A percentile compares a stretch with the other conserved stretches of the same genome.
These are phyloP conservation scores for Gonapodya sp. DNA, from an alignment of 192 early-diverging fungal species.

Conservation along the genomic window DNA sequence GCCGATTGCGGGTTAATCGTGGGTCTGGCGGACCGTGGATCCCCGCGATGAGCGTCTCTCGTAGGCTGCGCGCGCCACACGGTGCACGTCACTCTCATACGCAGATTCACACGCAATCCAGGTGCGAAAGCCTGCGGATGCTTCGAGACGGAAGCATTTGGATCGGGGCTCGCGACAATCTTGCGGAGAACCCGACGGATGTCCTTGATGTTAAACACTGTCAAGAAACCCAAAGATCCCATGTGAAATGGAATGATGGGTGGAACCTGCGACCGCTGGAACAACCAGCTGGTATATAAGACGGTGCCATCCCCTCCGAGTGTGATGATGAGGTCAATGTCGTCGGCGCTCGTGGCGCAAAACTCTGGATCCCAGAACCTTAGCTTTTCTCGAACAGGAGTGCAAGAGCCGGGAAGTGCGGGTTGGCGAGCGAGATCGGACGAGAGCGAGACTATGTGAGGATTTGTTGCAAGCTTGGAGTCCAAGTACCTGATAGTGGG, in stretches of 20 bases:
- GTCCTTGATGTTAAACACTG: constrained; percentile 68
- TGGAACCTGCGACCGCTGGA: constrained; percentile 68
- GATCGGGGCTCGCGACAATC: constrained; percentile 24
- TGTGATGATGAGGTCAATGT: constrained; percentile 85
- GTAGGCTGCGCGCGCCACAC: constrained; percentile 45
- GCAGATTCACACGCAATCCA: constrained; percentile 72
- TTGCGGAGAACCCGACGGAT: constrained; percentile 45
- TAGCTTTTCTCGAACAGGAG: constrained; percentile 29
- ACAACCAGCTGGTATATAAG: constrained; percentile 83
- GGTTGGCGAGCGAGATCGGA: neutral
- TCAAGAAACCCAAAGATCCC: constrained; percentile 91
- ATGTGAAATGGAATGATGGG: constrained; percentile 89
- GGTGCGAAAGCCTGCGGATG: constrained; percentile 15
- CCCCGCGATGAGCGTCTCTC: neutral
- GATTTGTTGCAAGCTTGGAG: neutral
- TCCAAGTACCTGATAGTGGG: neutral
- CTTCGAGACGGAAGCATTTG: constrained; percentile 4
- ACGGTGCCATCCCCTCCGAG: constrained; percentile 96
- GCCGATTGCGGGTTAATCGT: neutral
- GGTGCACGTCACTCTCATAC: constrained; percentile 86
- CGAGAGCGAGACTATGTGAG: neutral
- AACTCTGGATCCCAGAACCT: constrained; percentile 69
- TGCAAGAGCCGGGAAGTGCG: neutral
- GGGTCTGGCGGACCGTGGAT: neutral
- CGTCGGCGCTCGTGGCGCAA: constrained; percentile 49